These are phyloP conservation scores for Coprinopsis strossmayeri DNA, from an alignment of 768 basidiomycete genomes.

Conservation along the genomic window DNA sequence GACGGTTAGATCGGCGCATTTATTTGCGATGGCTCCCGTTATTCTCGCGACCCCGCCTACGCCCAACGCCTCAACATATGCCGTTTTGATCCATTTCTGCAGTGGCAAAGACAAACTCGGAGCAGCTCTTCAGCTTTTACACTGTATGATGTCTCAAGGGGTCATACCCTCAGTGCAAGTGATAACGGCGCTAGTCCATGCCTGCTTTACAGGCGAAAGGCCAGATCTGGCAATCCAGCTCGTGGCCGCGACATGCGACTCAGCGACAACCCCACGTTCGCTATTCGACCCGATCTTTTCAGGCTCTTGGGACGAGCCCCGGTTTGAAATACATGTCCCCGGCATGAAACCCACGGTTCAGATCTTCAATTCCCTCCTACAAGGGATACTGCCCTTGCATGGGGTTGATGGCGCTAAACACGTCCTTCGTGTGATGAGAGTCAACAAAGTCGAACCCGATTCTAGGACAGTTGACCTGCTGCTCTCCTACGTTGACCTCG, in stretches of 20 bases:
- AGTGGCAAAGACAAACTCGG: conserved; percentile 36
- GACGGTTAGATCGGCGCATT: neutral
- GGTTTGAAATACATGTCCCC: conserved; percentile 17
- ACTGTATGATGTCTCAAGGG: conserved; percentile 36
- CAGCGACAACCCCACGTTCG: conserved; percentile 18
- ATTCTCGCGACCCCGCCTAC: conserved; percentile 13
- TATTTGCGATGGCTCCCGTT: neutral
- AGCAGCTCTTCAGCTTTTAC: conserved; percentile 38
- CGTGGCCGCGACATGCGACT: conserved; percentile 39
- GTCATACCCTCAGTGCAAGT: conserved; percentile 40
- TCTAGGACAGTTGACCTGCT: conserved; percentile 49
- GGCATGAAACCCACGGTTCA: conserved; percentile 32
- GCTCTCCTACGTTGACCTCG: conserved; percentile 42
- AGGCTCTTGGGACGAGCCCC: conserved; percentile 3
- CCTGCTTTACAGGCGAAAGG: conserved; percentile 42
- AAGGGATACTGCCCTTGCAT: conserved; percentile 37
- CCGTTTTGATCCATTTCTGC: conserved; percentile 54
- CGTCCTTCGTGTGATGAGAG: conserved; percentile 52
- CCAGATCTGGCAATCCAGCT: conserved; percentile 46
- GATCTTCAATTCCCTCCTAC: conserved; percentile 59
- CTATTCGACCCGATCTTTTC: conserved; percentile 18
- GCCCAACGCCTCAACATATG: conserved; percentile 57
- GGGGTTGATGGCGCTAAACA: conserved; percentile 42
- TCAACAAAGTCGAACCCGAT: conserved; percentile 44
- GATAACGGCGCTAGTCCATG: conserved; percentile 49